Base-by-base conservation (phyloP, 1,284 basidiomycete genomes). In the Cronartium quercuum region DNA sequence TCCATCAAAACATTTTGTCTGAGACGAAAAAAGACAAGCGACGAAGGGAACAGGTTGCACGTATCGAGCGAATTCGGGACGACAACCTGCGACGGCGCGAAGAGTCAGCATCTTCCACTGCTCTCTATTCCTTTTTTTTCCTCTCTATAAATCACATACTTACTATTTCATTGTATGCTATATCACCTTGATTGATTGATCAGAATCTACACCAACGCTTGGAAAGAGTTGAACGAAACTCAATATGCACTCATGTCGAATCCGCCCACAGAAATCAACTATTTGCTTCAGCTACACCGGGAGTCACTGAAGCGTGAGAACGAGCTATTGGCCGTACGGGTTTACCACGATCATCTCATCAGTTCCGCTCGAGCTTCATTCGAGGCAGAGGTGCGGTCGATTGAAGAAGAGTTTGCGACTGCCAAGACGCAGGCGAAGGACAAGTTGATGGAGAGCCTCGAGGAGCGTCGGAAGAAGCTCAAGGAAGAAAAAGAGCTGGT, bases 401-500 rank as follows among this genome's bases (percentile, higher is more conserved):
- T 85, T 41, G 84, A 85, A 78, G 83, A 82, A 68, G 83, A 83
- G 77, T 85, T 83, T 77, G 81, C 82, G 78, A 81, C 81, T 47
- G 82, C 83, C 10, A 80, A 82, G 37, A 83, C 83, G 67, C 81
- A 81, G 29, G 82, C 83, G 7, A 81, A 81, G 40, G 82, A 83
- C 76, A 78, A 83, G 42, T 76, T 85, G 47, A 76, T 85, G 10
- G 83, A 82, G n/a, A 81, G 82, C 2, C 80, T 85, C 40, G 85
- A 85, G 77, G 85, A 85, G 76, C 77, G 84, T 38, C 77, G 83
- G 61, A 80, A 83, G 77, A 83, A 84, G 70, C 78, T 85, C 44
- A 80, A 83, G 51, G 85, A 85, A 71, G 85, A 85, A 77, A 85
- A 85, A 78, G 85, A 85, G 66, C 41, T 74, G 6, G 64, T 74